phyloP scores from a whole-genome alignment of 2,329 filamentous ascomycete genomes.

The Macrophomina pseudophaseolina region DNA sequence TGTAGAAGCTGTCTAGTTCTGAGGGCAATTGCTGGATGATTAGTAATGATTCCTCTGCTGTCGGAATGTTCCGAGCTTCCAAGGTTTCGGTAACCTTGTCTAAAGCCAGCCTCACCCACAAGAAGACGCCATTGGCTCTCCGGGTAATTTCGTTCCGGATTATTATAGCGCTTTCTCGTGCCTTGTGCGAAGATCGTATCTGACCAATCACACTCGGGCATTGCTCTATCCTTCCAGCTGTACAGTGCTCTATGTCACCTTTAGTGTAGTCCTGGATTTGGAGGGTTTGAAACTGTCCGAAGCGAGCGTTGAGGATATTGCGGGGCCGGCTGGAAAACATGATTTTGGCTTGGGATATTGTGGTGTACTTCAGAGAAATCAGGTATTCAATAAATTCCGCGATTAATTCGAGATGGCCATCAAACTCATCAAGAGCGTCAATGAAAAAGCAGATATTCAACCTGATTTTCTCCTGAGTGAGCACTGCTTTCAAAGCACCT shows the following conservation, averaged over 20 bases:
- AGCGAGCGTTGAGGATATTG: constrained; percentile 28
- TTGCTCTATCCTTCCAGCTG: constrained; percentile 14
- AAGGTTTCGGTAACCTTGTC: constrained; percentile 4
- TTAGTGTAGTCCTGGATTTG: constrained; percentile 29
- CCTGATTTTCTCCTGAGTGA: neutral
- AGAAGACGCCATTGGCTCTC: constrained; percentile 24
- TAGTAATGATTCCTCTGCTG: no score
- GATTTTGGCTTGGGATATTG: no score
- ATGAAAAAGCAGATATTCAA: constrained; percentile 1
- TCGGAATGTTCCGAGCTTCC: no score
- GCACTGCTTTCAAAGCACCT: neutral
- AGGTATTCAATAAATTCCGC: neutral
- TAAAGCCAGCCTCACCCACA: constrained; percentile 24
- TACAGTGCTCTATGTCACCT: constrained; percentile 28
- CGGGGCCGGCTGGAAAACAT: constrained; percentile 29
- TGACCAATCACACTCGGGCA: neutral
- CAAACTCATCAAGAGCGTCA: constrained; percentile 17
- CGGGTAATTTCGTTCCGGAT: neutral
- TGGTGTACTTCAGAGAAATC: neutral
- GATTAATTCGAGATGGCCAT: neutral
- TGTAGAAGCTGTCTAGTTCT: neutral
- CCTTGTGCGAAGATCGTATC: no score
- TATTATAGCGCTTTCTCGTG: no score
- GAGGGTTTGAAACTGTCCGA: constrained; percentile 13
- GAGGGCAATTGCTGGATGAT: neutral